These are phyloP conservation scores for Solanum aculeatissimum DNA, from an alignment of 305 asterid species.

Conservation along the genomic window DNA sequence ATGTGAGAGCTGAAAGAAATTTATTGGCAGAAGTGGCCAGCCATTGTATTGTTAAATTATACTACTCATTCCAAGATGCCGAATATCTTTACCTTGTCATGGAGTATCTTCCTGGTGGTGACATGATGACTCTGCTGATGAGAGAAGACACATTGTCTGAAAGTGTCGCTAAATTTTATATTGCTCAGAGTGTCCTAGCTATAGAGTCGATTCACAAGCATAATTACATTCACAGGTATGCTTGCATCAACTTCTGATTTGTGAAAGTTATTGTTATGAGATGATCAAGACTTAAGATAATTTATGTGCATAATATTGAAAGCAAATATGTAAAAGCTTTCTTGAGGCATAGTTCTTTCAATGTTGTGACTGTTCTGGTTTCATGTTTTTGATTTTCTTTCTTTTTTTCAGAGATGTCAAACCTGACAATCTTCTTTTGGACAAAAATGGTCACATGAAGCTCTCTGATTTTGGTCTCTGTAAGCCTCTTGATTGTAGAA, in stretches of 20 bases:
- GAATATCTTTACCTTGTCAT: slow-evolving; percentile 83
- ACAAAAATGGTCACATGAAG: slow-evolving; percentile 89
- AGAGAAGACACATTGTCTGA: slow-evolving; percentile 81
- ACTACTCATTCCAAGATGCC: slow-evolving; percentile 89
- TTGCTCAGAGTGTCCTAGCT: slow-evolving; percentile 85
- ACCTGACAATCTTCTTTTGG: slow-evolving; percentile 95
- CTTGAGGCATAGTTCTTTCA: not conserved
- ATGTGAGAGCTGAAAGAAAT: slow-evolving; percentile 93
- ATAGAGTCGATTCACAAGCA: slow-evolving; percentile 95
- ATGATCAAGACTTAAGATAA: not conserved
- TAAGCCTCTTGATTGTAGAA: slow-evolving; percentile 95
- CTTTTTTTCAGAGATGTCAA: slow-evolving; percentile 65
- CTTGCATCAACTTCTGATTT: not conserved
- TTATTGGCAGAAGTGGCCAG: slow-evolving; percentile 91
- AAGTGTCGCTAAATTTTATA: slow-evolving; percentile 80
- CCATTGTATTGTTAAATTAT: slow-evolving; percentile 76
- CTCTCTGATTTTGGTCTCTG: slow-evolving; percentile 98
- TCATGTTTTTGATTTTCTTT: not conserved
- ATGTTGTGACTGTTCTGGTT: not conserved
- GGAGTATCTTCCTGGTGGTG: slow-evolving; percentile 98
- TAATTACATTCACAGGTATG: slow-evolving; percentile 81
- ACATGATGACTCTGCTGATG: slow-evolving; percentile 92
- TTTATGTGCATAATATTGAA: not conserved
- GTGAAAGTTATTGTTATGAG: not conserved
- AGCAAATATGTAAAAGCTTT: not conserved